These are phyloP conservation scores for Podospora comata DNA, from an alignment of 495 filamentous ascomycete species.

Conservation along the genomic window DNA sequence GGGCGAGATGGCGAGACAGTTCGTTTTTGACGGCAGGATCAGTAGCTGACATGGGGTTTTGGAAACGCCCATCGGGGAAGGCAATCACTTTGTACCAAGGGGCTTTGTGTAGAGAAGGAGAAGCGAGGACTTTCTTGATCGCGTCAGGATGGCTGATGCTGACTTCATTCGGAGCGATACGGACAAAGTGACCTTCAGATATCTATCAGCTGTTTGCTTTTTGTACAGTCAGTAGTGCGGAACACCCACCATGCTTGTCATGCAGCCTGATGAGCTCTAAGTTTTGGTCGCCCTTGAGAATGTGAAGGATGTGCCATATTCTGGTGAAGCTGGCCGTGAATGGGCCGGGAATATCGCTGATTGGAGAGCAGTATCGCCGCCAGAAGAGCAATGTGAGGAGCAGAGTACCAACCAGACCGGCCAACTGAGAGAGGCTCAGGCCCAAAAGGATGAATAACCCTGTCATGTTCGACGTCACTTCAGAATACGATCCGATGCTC, in stretches of 20 bases:
- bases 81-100: slow-evolving; percentile 37
- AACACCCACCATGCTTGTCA: slow-evolving; percentile 34
- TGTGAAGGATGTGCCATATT: slow-evolving; percentile 40
- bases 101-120: slow-evolving; percentile 29
- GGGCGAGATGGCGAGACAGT: slow-evolving; percentile 38
- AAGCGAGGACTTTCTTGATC: slow-evolving; percentile 31
- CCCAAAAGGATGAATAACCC: background rate
- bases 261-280: slow-evolving; percentile 38
- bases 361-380: slow-evolving; percentile 25
- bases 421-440: background rate
- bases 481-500: too few relatives aligned
- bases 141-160: slow-evolving; percentile 47
- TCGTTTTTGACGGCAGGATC: slow-evolving; percentile 38
- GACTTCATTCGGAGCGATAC: slow-evolving; percentile 50
- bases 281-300: slow-evolving; percentile 42
- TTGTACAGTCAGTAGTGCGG: too few relatives aligned
- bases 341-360: slow-evolving; percentile 39
- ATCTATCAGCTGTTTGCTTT: background rate
- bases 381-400: slow-evolving; percentile 15
- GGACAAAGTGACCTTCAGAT: slow-evolving; percentile 40
- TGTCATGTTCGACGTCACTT: too few relatives aligned
- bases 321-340: slow-evolving; percentile 42
- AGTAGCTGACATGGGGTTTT: slow-evolving; percentile 45
- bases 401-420: background rate
- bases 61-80: slow-evolving; percentile 42